These are phyloP conservation scores for Tylopilus intermedius DNA, from an alignment of 768 basidiomycete species.

Conservation along the genomic window DNA sequence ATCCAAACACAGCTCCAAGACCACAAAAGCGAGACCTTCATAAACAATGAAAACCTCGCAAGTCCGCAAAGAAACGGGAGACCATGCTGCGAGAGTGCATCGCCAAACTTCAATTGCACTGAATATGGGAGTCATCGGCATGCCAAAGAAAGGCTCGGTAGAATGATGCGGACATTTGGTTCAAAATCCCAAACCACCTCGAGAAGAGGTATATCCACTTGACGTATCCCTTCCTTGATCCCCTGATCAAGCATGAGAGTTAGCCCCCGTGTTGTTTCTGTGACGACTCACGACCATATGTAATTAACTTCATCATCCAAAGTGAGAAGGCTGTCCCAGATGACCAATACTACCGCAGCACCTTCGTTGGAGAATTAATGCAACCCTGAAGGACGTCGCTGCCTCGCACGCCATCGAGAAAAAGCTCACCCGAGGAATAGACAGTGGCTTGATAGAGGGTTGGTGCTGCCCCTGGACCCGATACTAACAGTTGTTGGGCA, in stretches of 20 bases:
- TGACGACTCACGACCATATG: constrained; percentile 22
- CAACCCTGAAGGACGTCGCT: neutral
- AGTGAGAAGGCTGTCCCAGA: constrained; percentile 17
- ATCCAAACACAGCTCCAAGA: constrained; percentile 14
- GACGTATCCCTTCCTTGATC: constrained; percentile 3
- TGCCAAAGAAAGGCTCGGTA: neutral
- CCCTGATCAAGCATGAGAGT: constrained; percentile 2
- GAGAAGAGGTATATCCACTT: constrained; percentile 22
- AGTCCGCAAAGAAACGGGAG: neutral
- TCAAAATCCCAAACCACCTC: constrained; percentile 21
- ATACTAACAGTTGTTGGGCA: neutral
- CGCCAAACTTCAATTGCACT: constrained; percentile 6
- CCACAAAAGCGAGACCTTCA: constrained; percentile 4
- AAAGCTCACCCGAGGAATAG: constrained; percentile 13
- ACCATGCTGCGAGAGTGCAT: neutral
- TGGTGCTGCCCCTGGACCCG: neutral
- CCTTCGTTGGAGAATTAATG: constrained; percentile 6
- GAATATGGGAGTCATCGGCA: constrained; percentile 1
- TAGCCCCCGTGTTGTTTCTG: neutral
- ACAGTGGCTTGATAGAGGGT: neutral
- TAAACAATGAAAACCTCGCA: constrained; percentile 4
- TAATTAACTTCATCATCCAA: constrained; percentile 13
- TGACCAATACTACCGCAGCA: constrained; percentile 5
- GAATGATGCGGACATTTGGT: constrained; percentile 8
- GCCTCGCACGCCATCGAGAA: neutral